Conservation (phyloP, 345 rosid species). For the Camelina hispida region DNA sequence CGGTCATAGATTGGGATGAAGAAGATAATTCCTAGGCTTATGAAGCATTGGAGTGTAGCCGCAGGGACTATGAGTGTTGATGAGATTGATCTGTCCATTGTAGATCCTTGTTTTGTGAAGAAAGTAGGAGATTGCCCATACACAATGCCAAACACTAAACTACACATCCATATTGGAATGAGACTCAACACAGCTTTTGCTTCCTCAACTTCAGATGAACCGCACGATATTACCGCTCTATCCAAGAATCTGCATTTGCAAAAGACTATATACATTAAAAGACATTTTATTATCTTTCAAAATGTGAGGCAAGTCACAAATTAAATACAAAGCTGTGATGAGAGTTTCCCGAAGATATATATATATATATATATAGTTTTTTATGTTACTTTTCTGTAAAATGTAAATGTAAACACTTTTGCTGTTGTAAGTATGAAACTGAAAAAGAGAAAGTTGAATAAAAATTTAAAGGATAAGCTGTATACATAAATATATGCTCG, state of each 20-base stretch:
- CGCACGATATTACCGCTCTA: constrained; percentile 51
- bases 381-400: not conserved
- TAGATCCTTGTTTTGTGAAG: constrained; percentile 67
- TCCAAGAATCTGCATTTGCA: constrained; percentile 54
- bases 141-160: constrained; percentile 57
- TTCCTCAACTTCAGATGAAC: constrained; percentile 57
- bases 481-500: too few species aligned
- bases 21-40: constrained; percentile 49
- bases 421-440: not conserved
- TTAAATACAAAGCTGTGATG: too few species aligned
- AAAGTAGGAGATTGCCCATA: constrained; percentile 63
- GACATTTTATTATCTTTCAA: not conserved
- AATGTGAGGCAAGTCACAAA: constrained; percentile 1
- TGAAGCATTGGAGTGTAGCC: constrained; percentile 65
- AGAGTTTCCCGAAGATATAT: too few species aligned
- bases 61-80: constrained; percentile 53
- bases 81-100: constrained; percentile 58
- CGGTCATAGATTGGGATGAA: constrained; percentile 61
- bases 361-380: not conserved
- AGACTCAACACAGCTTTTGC: constrained; percentile 56
- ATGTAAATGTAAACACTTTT: not conserved
- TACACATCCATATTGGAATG: constrained; percentile 58
- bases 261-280: not conserved
- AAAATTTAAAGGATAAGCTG: not conserved
- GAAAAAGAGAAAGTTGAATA: not conserved